Conservation (phyloP, 768 basidiomycete genomes). For the Pleurotus ostreatus region DNA sequence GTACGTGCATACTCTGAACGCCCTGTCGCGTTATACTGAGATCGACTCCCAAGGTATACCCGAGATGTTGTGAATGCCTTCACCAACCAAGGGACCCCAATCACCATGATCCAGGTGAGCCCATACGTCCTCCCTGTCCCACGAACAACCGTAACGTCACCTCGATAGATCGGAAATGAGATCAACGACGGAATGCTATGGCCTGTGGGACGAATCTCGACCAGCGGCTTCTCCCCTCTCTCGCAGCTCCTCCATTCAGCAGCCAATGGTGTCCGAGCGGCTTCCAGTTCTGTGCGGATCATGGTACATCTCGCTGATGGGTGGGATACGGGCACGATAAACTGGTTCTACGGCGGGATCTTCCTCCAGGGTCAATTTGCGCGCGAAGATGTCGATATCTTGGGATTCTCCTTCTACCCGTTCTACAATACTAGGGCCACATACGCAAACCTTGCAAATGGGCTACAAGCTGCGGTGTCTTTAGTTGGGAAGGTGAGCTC, state of each 20-base stretch:
- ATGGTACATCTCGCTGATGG: slow-evolving; percentile 63
- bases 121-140: not conserved
- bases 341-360: slow-evolving; percentile 47
- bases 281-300: slow-evolving; percentile 41
- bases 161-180: slow-evolving; percentile 53
- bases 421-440: slow-evolving; percentile 62
- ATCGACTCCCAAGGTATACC: slow-evolving; percentile 38
- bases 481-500: slow-evolving; percentile 41
- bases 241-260: slow-evolving; percentile 63
- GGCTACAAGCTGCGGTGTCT: slow-evolving; percentile 45
- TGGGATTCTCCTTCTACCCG: slow-evolving; percentile 65
- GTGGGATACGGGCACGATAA: slow-evolving; percentile 44
- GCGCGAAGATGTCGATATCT: slow-evolving; percentile 47
- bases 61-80: slow-evolving; percentile 48
- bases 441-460: slow-evolving; percentile 41
- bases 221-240: slow-evolving; percentile 44
- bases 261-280: slow-evolving; percentile 47
- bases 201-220: slow-evolving; percentile 54
- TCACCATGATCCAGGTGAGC: slow-evolving; percentile 45
- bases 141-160: not conserved
- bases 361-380: slow-evolving; percentile 50
- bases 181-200: slow-evolving; percentile 63
- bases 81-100: slow-evolving; percentile 47
- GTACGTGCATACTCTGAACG: slow-evolving; percentile 21
- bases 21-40: not conserved